Evolutionary conservation across 352 stramenopile species (phyloP).

Genomic region (Pythium periplocum): DNA sequence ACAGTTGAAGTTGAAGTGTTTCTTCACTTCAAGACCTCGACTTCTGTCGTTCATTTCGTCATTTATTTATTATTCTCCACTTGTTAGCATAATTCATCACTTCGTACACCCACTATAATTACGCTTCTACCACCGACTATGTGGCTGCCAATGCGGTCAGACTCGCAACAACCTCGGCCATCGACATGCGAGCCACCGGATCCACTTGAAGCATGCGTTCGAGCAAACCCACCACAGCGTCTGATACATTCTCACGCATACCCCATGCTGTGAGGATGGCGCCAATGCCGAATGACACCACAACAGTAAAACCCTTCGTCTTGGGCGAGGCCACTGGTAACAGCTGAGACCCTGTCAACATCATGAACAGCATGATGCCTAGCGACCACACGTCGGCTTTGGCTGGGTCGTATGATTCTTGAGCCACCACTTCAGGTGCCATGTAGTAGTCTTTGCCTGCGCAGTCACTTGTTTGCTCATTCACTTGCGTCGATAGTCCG

Average conservation of each 20-base stretch:
- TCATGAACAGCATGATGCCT: constrained; percentile 15
- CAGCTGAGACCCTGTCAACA: constrained; percentile 9
- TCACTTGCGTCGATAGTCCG: constrained; percentile 5
- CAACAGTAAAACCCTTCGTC: not conserved
- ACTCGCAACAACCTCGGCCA: no score
- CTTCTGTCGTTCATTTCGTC: no score
- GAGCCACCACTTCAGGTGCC: constrained; percentile 11
- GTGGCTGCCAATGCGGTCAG: no score
- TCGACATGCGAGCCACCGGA: not conserved
- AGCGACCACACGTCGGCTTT: constrained; percentile 13
- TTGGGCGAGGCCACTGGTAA: constrained; percentile 1
- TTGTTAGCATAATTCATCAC: no score
- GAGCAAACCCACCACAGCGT: constrained; percentile 1
- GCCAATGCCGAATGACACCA: not conserved
- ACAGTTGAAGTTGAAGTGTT: no score
- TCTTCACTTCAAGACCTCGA: no score
- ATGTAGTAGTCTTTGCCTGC: constrained; percentile 19
- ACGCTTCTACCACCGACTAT: no score
- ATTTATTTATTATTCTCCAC: no score
- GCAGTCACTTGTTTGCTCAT: not conserved
- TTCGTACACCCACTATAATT: no score
- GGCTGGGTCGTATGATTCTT: constrained; percentile 7
- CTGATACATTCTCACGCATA: not conserved
- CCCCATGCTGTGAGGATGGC: constrained; percentile 2
- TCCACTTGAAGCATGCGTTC: constrained; percentile 3